Evolutionary conservation across 164 flowering plant species (phyloP), one percentile per base, ranked within the genome.

Genomic region (Tetracentron sinense): DNA sequence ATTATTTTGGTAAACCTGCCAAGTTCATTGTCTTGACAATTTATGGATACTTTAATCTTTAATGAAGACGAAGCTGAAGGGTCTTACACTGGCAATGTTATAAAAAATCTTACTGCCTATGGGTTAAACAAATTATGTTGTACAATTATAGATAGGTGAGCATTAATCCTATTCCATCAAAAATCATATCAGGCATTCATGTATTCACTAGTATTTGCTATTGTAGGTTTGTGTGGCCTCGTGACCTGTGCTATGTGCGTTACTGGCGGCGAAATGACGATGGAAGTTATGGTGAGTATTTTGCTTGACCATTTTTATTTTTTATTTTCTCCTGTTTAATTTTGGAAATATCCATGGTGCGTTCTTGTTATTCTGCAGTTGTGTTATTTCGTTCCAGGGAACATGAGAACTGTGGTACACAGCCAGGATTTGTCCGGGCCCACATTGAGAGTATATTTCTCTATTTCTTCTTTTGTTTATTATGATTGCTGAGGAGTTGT

Each of bases 221-320:
- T 42, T 76, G 42, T 84, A 95, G 99, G 85, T 62, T 90, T 66
- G 88, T 92, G 10, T 95, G 99, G 99, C 99, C 97, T n/a, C 99
- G 99, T 64, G 99, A 95, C 74, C 99, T 95, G 56, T 95, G 99
- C 68, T 95, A 95, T 81, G 92, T 92, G 38, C 90, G 99, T 23
- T 95, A 95, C 59, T 95, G 99, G 99, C 93, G 99, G 7, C 86
- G 99, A 35, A 95, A 95, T 81, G 99, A 95, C 77, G 97, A 95
- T 81, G 99, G 99, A 63, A 95, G 97, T 71, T 95, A 95, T 75
- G 99, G 99, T 86, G 71, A 62, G 68, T 69, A 17, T 48, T 63
- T 54, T 30, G 0, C 3, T 62, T 46, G 25, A 53, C 25, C 22
- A 14, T 16, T 26, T 35, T 33, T 12, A 42, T 28, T 33, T 42